These are phyloP conservation scores for Cochlearia excelsa DNA, from an alignment of 345 rosid genomes.

Conservation along the genomic window DNA sequence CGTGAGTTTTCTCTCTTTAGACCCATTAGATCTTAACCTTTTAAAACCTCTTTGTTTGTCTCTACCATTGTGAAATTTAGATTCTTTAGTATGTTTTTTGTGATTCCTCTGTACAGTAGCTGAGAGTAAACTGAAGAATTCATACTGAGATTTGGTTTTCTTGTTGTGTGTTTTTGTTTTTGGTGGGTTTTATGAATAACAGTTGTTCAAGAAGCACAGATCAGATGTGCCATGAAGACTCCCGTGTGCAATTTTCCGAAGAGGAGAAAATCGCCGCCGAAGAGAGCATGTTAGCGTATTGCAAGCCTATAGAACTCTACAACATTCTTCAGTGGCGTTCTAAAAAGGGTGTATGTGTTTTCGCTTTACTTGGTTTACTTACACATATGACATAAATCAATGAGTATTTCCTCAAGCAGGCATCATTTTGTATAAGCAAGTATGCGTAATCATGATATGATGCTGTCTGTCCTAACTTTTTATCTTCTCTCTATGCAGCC, in stretches of 20 bases:
- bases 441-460: constrained; percentile 12
- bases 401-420: not conserved
- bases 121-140: constrained; percentile 1
- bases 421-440: constrained; percentile 4
- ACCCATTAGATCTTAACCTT: not conserved
- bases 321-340: constrained; percentile 92
- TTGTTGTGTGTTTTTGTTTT: not conserved
- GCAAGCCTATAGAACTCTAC: constrained; percentile 98
- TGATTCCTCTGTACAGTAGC: not conserved
- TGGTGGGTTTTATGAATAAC: constrained; percentile 15
- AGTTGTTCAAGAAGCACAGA: constrained; percentile 80
- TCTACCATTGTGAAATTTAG: not conserved
- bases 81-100: not conserved
- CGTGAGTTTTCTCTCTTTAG: constrained; percentile 45
- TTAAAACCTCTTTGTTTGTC: not conserved
- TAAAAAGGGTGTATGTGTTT: constrained; percentile 54
- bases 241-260: constrained; percentile 64
- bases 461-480: constrained; percentile 9
- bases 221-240: constrained; percentile 92
- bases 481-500: constrained; percentile 46
- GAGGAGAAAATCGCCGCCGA: constrained; percentile 93
- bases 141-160: constrained; percentile 3
- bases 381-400: not conserved
- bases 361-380: not conserved
- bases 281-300: constrained; percentile 73